Evolutionary conservation across 2,329 filamentous ascomycete genomes (phyloP), one percentile per base, ranked within the genome.

Genomic region (Cryphonectria radicalis): DNA sequence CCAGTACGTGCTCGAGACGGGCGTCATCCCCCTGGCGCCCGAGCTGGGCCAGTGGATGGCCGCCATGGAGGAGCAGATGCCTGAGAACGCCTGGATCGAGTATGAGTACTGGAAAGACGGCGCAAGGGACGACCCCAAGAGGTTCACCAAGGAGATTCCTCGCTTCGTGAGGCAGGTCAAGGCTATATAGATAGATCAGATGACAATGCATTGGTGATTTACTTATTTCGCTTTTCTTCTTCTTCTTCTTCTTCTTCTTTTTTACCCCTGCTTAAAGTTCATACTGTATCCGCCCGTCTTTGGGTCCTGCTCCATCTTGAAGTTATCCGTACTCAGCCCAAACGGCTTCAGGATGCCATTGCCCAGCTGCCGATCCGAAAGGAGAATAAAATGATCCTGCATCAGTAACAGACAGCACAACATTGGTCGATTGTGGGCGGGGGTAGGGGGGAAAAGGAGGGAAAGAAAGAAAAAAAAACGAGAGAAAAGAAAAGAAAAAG

Each of bases 271-370:
- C 59, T 87, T 85, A 77, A 98, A 97, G 75, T 95, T 95, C 91
- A 99, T 93, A 81, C 92, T 97, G 82, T 98, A 98, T 0, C 94
- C 95, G 0, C 96, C 96, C 0, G 91, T 92, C 74, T 91, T 92
- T 77, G 95, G 92, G 78, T 98, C 95, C 81, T 98, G 93, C 40
- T 92, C 90, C 86, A 98, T 97, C 74, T 97, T 90, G 79, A 99
- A 98, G 80, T 97, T 97, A 63, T 97, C 91, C 14, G 96, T 98
- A 72, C 92, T 97, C 75, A 99, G 82, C 1, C 96, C 96, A 84
- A 98, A 98, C 0, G 95, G 95, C 79, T 93, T 97, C 66, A 99
- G 80, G 22, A 99, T 89, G 1, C 94, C 94, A 79, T 99, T 97
- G 0, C 96, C 96, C 72, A 99, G 84, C 65, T 71, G 22, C 4